Conservation (phyloP, 2,329 filamentous ascomycete genomes). For the Xylariaceae sp. region DNA sequence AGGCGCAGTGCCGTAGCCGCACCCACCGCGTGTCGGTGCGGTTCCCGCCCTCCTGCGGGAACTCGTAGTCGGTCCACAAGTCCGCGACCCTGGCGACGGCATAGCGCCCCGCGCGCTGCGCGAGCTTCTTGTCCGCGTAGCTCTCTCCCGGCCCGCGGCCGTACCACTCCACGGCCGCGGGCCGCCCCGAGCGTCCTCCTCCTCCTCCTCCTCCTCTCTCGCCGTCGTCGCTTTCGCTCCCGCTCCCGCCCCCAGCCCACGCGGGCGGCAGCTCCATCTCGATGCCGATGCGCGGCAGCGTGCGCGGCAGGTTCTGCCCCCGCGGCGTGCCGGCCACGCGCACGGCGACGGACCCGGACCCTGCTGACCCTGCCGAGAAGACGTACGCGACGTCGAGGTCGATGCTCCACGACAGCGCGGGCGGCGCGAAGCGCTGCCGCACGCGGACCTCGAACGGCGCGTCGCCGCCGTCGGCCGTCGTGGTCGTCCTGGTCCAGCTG, state of each 20-base stretch:
- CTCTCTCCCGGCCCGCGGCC: constrained; percentile 60
- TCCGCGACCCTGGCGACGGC: constrained; percentile 33
- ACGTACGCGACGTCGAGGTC: constrained; percentile 46
- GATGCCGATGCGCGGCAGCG: constrained; percentile 56
- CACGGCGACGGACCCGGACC: constrained; percentile 39
- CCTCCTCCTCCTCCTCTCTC: not conserved
- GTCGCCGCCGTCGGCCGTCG: constrained; percentile 19
- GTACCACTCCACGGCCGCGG: constrained; percentile 45
- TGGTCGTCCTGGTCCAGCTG: too few relatives aligned
- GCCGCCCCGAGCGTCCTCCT: too few relatives aligned
- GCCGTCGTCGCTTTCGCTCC: constrained; percentile 12
- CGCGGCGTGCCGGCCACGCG: constrained; percentile 38
- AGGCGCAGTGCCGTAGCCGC: constrained; percentile 25
- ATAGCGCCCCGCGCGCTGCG: constrained; percentile 49
- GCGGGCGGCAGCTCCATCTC: constrained; percentile 30
- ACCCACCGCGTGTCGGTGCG: constrained; percentile 57
- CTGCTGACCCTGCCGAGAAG: constrained; percentile 40
- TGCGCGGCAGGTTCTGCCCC: constrained; percentile 44
- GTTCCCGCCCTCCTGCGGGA: constrained; percentile 60
- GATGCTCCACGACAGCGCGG: constrained; percentile 53
- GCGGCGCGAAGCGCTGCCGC: constrained; percentile 48
- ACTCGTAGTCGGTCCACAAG: constrained; percentile 57
- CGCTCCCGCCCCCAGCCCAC: constrained; percentile 13
- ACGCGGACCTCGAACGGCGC: constrained; percentile 34
- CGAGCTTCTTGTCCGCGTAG: constrained; percentile 59